Base-by-base conservation (phyloP, 164 flowering plant genomes). In the Pachysandra terminalis region DNA sequence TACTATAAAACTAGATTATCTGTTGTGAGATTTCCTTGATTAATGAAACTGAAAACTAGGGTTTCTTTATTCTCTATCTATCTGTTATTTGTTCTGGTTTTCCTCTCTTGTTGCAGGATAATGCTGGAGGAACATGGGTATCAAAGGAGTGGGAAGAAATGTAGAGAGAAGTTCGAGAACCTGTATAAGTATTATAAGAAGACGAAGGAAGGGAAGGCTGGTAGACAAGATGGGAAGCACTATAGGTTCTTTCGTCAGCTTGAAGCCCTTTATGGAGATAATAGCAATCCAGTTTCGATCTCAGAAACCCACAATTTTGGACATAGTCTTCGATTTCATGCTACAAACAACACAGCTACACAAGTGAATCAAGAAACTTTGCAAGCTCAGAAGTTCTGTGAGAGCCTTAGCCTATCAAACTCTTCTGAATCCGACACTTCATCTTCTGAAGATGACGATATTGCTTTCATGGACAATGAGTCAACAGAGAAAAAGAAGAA, bases 131-230 rank as follows among this genome's bases (percentile, higher is more conserved):
- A 89, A 65, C 90, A 94, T 80, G 96, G 96, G 24, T 90, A 89
- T 62, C 97, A 87, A 77, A 87, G 98, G 64, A 91, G 90, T 77
- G 96, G 97, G 35, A 95, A 95, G 80, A 92, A 95, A 84, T 94
- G 98, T 76, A 90, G 98, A 69, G 98, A 94, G 76, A 94, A 94
- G 61, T 89, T 94, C 71, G 98, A 95, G 73, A 95, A 95, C 74
- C 75, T 95, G 78, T 95, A 95, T 85, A 95, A 95, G 72, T 95
- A 95, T 67, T 95, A 95, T 78, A 95, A 90, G 81, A 95, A 95
- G 86, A 92, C 97, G 22, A 95, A 89, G 66, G 98, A 92, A 79
- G 96, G 98, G 10, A 92, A 87, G 70, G 91, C 97, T n/a, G 97
- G 98, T 10, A 82, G 97, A 74, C 98, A 95, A 82, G 98, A 92